Evolutionary conservation across 2,329 filamentous ascomycete species (phyloP), one percentile per base, ranked within the genome.

Genomic region (Trichoderma pleuroti): DNA sequence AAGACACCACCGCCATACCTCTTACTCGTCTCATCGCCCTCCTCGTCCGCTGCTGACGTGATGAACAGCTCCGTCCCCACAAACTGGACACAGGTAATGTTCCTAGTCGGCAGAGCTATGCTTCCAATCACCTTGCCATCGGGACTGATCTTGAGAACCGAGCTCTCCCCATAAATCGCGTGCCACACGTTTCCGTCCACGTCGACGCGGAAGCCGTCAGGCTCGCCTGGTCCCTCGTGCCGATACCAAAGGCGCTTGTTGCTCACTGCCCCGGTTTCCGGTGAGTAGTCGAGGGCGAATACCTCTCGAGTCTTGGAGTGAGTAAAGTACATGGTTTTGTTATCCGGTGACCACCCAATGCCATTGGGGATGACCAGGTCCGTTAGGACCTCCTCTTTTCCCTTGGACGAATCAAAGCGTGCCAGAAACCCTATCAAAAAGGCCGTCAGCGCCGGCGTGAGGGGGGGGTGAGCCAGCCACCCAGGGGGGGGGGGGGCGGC

Each of bases 181-280:
- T 92, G 90, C 94, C 95, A 98, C 76, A 97, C 86, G 82, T 92
- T 91, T n/a, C 93, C 94, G 68, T 97, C 89, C 56, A 86, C 87
- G 77, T 98, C 94, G 76, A 97, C 87, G 73, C 91, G 90, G 81
- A 95, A 94, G 2, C 94, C 94, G 80, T 98, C 94, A 1, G 93
- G 93, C 73, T 89, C 88, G 61, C 91, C 90, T 30, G 86, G 80
- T 1, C 87, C 87, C 5, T 87, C 85, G 77, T 94, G 89, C 70
- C 86, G 83, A 82, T 94, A 95, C 81, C 94, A 93, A 46, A 91
- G 83, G 69, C 92, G 88, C 76, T 89, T 87, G 80, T 92, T 91
- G 71, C 86, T 87, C 67, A 93, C 84, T n/a, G 82, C 82, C 42
- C 91, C 92, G 2, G 87, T 89, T n/a, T 80, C 78, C 1, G 82